Evolutionary conservation across 495 filamentous ascomycete genomes (phyloP).

Genomic region (Penicillium crystallinum): DNA sequence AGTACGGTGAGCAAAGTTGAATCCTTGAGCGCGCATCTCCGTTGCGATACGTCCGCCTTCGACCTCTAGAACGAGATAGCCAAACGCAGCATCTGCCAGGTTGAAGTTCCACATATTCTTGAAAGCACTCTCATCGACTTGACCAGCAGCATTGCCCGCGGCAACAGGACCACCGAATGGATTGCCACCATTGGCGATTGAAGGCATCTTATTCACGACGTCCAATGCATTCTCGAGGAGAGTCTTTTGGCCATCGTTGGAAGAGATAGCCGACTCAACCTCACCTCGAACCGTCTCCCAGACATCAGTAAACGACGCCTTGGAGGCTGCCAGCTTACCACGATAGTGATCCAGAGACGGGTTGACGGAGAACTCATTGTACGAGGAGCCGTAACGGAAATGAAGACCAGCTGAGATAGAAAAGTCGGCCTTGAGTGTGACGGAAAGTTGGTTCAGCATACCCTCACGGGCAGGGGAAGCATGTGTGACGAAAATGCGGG

Average conservation of each 20-base stretch:
- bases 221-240: conserved; percentile 83
- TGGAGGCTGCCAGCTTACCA: conserved; percentile 98
- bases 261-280: conserved; percentile 85
- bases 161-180: conserved; percentile 85
- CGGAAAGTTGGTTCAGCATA: conserved; percentile 95
- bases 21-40: conserved; percentile 96
- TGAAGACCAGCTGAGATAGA: conserved; percentile 96
- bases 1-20: conserved; percentile 94
- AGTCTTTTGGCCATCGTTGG: conserved; percentile 88
- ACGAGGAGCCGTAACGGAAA: conserved; percentile 98
- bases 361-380: conserved; percentile 99
- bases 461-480: conserved; percentile 96
- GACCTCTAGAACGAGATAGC: conserved; percentile 89
- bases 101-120: conserved; percentile 99
- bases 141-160: conserved; percentile 68
- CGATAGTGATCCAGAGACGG: conserved; percentile 97
- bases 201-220: conserved; percentile 94
- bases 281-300: conserved; percentile 98
- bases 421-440: conserved; percentile 97
- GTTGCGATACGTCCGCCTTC: conserved; percentile 93
- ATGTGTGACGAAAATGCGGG: conserved; percentile 96
- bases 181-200: conserved; percentile 87
- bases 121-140: conserved; percentile 97
- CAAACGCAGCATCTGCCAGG: conserved; percentile 93
- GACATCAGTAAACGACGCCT: conserved; percentile 97